phyloP scores from a whole-genome alignment of 148 eudicot species.

The Suaeda aralocaspica region DNA sequence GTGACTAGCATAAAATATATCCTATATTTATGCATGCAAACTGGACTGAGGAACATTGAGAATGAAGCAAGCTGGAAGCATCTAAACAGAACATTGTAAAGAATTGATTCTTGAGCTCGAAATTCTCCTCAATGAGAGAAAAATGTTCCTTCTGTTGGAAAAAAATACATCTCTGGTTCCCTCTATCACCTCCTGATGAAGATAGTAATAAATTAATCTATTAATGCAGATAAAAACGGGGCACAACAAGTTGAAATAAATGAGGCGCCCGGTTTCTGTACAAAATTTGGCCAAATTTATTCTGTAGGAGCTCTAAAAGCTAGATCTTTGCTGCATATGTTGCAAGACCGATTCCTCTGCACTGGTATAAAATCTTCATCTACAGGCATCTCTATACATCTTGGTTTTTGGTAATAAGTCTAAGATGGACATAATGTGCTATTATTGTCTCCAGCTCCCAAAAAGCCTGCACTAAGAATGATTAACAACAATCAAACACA shows the following conservation, averaged over 20 bases:
- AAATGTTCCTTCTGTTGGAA: slow-evolving; percentile 14
- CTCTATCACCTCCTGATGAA: slow-evolving; percentile 10
- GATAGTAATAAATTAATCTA: background rate
- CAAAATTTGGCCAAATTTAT: slow-evolving; percentile 23
- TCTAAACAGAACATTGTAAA: background rate
- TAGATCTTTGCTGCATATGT: slow-evolving; percentile 10
- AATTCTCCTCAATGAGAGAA: slow-evolving; percentile 4
- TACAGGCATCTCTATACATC: slow-evolving; percentile 33
- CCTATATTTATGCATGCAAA: too few species aligned
- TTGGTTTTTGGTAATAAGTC: slow-evolving; percentile 20
- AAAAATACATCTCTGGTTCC: background rate
- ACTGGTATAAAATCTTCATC: slow-evolving; percentile 28
- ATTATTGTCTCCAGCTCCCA: slow-evolving; percentile 23
- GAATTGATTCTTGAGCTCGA: background rate
- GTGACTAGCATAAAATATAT: too few species aligned
- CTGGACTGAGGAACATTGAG: background rate
- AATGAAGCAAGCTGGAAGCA: background rate
- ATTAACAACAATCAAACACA: background rate
- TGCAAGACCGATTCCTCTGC: slow-evolving; percentile 23
- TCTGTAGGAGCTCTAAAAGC: slow-evolving; percentile 3
- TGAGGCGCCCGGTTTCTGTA: slow-evolving; percentile 22
- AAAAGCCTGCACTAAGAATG: slow-evolving; percentile 21
- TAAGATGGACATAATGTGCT: slow-evolving; percentile 11
- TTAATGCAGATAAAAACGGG: slow-evolving; percentile 1
- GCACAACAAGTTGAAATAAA: background rate